A percentile compares a stretch with the other conserved stretches of the same genome.
Evolutionary conservation across 2,329 filamentous ascomycete species (phyloP).

Genomic region (Trichoderma afroharzianum): DNA sequence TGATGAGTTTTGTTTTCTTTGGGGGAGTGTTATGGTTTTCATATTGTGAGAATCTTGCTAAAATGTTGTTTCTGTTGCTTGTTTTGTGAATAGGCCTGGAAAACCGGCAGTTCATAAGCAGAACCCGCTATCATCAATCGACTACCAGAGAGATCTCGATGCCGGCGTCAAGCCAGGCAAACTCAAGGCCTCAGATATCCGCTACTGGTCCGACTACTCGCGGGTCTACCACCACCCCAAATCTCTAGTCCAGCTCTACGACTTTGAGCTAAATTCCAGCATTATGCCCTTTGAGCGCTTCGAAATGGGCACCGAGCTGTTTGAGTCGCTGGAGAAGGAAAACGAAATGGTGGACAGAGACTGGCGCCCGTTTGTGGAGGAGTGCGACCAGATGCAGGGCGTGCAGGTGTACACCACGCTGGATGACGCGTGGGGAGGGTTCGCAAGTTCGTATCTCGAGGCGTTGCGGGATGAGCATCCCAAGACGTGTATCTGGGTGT

Average conservation of each 20-base stretch:
- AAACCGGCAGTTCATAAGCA: slow-evolving; percentile 66
- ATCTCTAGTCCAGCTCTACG: slow-evolving; percentile 80
- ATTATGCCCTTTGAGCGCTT: slow-evolving; percentile 89
- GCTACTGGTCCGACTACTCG: slow-evolving; percentile 96
- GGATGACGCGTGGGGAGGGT: slow-evolving; percentile 81
- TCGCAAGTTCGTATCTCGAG: slow-evolving; percentile 69
- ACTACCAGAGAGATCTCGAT: slow-evolving; percentile 79
- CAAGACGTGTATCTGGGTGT: slow-evolving; percentile 82
- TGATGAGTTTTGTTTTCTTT: not conserved
- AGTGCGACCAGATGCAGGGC: slow-evolving; percentile 88
- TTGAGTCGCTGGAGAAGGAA: slow-evolving; percentile 68
- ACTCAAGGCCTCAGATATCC: slow-evolving; percentile 67
- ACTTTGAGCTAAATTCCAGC: slow-evolving; percentile 78
- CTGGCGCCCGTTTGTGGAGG: slow-evolving; percentile 81
- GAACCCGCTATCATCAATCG: slow-evolving; percentile 61
- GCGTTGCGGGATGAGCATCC: slow-evolving; percentile 84
- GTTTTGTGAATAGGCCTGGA: slow-evolving; percentile 53
- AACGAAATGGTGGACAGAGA: slow-evolving; percentile 90
- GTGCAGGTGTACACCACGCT: slow-evolving; percentile 70
- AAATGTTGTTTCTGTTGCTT: not conserved
- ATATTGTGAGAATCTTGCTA: not conserved
- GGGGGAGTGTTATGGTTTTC: too few relatives aligned
- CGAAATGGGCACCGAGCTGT: slow-evolving; percentile 76
- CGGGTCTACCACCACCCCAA: slow-evolving; percentile 88
- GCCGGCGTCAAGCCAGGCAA: slow-evolving; percentile 62